phyloP scores from a whole-genome alignment of 129 eudicot species.

The Centaurea solstitialis region DNA sequence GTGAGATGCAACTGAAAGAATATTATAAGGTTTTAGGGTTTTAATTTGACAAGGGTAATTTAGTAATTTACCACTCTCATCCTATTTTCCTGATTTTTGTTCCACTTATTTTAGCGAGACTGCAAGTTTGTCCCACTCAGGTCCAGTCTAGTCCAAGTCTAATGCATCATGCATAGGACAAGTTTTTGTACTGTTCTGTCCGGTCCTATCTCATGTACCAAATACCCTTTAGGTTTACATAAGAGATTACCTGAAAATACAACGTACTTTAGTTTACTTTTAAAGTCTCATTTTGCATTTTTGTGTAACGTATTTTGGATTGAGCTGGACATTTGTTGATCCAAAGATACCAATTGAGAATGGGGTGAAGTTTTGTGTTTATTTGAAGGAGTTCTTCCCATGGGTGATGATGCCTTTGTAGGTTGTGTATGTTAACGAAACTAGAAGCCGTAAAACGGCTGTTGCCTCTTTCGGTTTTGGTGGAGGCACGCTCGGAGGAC shows the following conservation, averaged over 20 bases:
- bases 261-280: not conserved
- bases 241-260: not conserved
- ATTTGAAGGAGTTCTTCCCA: slow-evolving; percentile 78
- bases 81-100: not conserved
- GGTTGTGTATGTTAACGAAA: slow-evolving; percentile 63
- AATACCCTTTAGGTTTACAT: not conserved
- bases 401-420: slow-evolving; percentile 95
- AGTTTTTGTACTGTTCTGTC: too few species aligned
- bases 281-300: too few species aligned
- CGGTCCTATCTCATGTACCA: not conserved
- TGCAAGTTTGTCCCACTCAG: too few species aligned
- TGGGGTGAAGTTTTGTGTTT: slow-evolving; percentile 83
- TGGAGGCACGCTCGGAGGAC: slow-evolving; percentile 90
- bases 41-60: not conserved
- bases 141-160: too few species aligned
- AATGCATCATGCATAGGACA: not conserved
- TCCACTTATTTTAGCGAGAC: not conserved
- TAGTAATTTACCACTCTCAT: not conserved
- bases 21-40: not conserved
- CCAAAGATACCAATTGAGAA: slow-evolving; percentile 70
- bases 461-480: slow-evolving; percentile 72
- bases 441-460: slow-evolving; percentile 35
- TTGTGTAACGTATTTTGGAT: slow-evolving; percentile 61
- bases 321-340: slow-evolving; percentile 92
- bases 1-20: not conserved